Evolutionary conservation across 192 early-diverging fungal species (phyloP).

Genomic region (Coemansia sp.): DNA sequence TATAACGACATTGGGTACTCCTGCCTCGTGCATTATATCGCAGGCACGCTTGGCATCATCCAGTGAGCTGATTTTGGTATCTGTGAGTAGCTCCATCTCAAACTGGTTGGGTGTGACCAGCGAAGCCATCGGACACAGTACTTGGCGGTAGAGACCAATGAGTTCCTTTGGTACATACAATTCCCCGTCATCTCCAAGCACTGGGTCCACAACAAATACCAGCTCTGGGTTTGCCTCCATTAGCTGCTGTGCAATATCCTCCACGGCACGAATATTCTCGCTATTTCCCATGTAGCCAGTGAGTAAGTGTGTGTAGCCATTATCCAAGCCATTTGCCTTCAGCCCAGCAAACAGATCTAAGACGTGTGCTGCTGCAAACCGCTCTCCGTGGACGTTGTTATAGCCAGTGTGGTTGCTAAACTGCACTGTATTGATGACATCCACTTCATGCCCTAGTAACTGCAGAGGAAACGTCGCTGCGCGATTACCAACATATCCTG

Average conservation of each 20-base stretch:
- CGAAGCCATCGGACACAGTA: slow-evolving; percentile 66
- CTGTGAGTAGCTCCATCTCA: slow-evolving; percentile 78
- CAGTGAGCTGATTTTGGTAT: slow-evolving; percentile 53
- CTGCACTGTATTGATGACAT: slow-evolving; percentile 90
- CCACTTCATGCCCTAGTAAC: slow-evolving; percentile 86
- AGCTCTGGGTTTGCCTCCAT: slow-evolving; percentile 45
- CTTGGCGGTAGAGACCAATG: slow-evolving; percentile 73
- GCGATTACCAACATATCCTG: slow-evolving; percentile 78
- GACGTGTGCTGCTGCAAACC: slow-evolving; percentile 64
- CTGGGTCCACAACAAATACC: slow-evolving; percentile 74
- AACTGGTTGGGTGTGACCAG: slow-evolving; percentile 90
- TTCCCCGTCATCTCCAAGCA: slow-evolving; percentile 84
- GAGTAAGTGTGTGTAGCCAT: slow-evolving; percentile 75
- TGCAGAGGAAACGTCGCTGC: slow-evolving; percentile 92
- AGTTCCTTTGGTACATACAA: slow-evolving; percentile 81
- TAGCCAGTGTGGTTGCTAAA: slow-evolving; percentile 95
- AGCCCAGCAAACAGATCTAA: slow-evolving; percentile 70
- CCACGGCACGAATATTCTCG: slow-evolving; percentile 60
- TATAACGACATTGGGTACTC: slow-evolving; percentile 71
- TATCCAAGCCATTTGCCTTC: slow-evolving; percentile 67
- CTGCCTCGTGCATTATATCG: slow-evolving; percentile 63
- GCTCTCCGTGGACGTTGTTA: slow-evolving; percentile 68
- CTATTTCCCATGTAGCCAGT: slow-evolving; percentile 87
- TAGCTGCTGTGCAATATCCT: slow-evolving; percentile 57
- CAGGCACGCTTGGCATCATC: slow-evolving; percentile 58